phyloP scores from a whole-genome alignment of 768 basidiomycete species.

The Termitomyces sp. region DNA sequence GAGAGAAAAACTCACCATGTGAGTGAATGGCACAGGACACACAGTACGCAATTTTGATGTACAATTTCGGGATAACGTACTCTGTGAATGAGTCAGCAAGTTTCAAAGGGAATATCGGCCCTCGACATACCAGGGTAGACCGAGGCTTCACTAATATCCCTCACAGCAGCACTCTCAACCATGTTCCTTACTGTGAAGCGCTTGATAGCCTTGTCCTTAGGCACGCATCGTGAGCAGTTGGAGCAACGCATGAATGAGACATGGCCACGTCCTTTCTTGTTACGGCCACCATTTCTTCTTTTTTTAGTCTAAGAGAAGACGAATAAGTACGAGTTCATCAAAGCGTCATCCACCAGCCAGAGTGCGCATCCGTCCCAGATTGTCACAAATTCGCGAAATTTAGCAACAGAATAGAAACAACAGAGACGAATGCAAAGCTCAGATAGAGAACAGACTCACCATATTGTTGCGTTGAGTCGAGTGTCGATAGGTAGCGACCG shows the following conservation, averaged over 20 bases:
- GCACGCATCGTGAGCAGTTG: slow-evolving; percentile 98
- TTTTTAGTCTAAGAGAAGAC: slow-evolving; percentile 78
- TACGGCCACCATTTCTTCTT: slow-evolving; percentile 98
- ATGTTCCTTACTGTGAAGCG: slow-evolving; percentile 99
- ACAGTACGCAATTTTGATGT: slow-evolving; percentile 99
- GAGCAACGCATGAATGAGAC: slow-evolving; percentile 94
- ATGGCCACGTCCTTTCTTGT: slow-evolving; percentile 99
- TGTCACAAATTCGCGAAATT: slow-evolving; percentile 15
- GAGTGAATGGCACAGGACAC: slow-evolving; percentile 99
- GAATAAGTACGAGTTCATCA: slow-evolving; percentile 9
- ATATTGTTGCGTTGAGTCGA: slow-evolving; percentile 35
- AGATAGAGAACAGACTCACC: slow-evolving; percentile 26
- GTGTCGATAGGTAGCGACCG: slow-evolving; percentile 31
- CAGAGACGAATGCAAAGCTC: neutral
- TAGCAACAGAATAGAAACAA: slow-evolving; percentile 3
- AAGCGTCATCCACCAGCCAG: slow-evolving; percentile 29
- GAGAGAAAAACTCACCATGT: slow-evolving; percentile 61
- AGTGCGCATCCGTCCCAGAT: slow-evolving; percentile 32
- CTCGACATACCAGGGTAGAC: slow-evolving; percentile 78
- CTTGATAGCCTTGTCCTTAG: slow-evolving; percentile 99
- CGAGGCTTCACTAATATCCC: slow-evolving; percentile 95
- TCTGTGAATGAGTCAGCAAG: slow-evolving; percentile 42
- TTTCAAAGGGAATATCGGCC: neutral
- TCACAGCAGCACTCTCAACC: slow-evolving; percentile 97
- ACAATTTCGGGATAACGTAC: slow-evolving; percentile 94